Percentiles rank a stretch among this genome's conserved stretches.
Conservation (phyloP, 1,284 basidiomycete species). For the Moniliophthora roreri region DNA sequence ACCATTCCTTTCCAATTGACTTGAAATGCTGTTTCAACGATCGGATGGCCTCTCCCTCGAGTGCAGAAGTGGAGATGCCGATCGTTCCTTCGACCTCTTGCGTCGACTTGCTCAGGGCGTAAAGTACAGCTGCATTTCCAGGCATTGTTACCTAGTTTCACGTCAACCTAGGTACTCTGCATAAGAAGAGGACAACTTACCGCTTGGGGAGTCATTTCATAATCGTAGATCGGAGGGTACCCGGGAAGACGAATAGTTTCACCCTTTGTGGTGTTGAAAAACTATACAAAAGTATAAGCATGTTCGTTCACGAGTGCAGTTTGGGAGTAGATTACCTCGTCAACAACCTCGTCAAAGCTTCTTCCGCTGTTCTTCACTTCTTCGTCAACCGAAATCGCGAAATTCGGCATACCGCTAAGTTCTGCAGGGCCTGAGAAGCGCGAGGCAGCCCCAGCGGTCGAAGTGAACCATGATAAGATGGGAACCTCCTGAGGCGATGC, state of each 20-base stretch:
- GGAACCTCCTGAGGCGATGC: constrained; percentile 4
- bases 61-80: not conserved
- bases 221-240: not conserved
- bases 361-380: not conserved
- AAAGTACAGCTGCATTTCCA: too few relatives aligned
- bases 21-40: not conserved
- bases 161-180: not conserved
- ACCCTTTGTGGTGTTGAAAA: not conserved
- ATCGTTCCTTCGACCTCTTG: not conserved
- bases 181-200: not conserved
- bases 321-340: not conserved
- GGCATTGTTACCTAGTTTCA: too few relatives aligned
- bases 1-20: not conserved
- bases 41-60: not conserved
- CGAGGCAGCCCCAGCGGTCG: not conserved
- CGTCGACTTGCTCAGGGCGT: too few relatives aligned
- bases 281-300: not conserved
- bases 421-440: constrained; percentile 2
- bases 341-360: not conserved
- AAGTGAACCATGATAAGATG: constrained; percentile 10
- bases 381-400: not conserved
- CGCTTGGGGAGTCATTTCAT: not conserved
- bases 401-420: not conserved
- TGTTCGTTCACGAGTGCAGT: not conserved
- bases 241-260: not conserved